phyloP scores from a whole-genome alignment of 2,329 filamentous ascomycete species.

The Hypoxylon sp. region DNA sequence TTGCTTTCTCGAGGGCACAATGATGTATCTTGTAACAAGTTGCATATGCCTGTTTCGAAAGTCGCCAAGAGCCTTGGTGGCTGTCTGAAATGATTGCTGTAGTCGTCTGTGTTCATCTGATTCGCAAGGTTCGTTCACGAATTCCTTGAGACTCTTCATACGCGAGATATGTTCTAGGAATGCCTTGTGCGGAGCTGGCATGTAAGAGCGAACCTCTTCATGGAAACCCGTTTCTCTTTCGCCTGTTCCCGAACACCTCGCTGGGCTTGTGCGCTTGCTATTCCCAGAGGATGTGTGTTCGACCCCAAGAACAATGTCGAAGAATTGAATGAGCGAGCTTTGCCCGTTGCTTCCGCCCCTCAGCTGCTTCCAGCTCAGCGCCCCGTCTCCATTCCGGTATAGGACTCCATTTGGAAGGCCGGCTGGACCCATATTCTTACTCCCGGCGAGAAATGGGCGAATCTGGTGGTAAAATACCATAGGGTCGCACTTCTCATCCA shows the following conservation, averaged over 20 bases:
- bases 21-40: conserved; percentile 91
- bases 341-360: conserved; percentile 96
- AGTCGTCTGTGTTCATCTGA: conserved; percentile 66
- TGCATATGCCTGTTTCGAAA: conserved; percentile 90
- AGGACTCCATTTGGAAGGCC: conserved; percentile 87
- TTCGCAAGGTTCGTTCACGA: conserved; percentile 69
- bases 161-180: conserved; percentile 81
- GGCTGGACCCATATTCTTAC: conserved; percentile 90
- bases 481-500: conserved; percentile 92
- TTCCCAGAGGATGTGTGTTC: conserved; percentile 73
- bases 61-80: conserved; percentile 79
- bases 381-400: conserved; percentile 81
- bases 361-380: conserved; percentile 79
- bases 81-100: conserved; percentile 73
- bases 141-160: conserved; percentile 81
- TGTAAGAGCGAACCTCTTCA: conserved; percentile 85
- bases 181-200: conserved; percentile 85
- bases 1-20: conserved; percentile 75
- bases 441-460: conserved; percentile 88
- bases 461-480: conserved; percentile 91
- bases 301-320: conserved; percentile 87
- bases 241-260: conserved; percentile 15
- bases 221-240: conserved; percentile 60
- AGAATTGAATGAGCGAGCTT: conserved; percentile 92
- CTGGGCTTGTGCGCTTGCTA: conserved; percentile 30